These are phyloP conservation scores for Geotrichum candidum DNA, from an alignment of 1,139 yeast genomes.

Conservation along the genomic window DNA sequence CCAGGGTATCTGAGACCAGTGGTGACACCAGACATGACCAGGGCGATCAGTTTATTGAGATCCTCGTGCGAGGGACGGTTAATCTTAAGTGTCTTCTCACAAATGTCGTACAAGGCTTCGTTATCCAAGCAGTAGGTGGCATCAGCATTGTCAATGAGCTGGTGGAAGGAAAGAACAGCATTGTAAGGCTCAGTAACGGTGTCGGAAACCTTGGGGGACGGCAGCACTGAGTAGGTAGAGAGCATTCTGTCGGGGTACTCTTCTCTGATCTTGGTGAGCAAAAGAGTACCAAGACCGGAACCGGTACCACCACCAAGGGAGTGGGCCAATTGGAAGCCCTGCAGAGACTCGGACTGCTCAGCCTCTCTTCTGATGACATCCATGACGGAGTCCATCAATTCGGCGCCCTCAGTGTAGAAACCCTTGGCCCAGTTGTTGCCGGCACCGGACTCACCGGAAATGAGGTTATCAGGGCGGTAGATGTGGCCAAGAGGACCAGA, in stretches of 20 bases:
- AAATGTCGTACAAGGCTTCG: slow-evolving; percentile 43
- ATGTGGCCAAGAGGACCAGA: slow-evolving; percentile 40
- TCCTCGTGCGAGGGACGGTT: slow-evolving; percentile 39
- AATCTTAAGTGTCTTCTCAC: slow-evolving; percentile 39
- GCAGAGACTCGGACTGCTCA: slow-evolving; percentile 41
- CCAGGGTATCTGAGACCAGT: slow-evolving; percentile 45
- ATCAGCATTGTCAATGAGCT: slow-evolving; percentile 41
- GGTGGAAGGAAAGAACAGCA: slow-evolving; percentile 40
- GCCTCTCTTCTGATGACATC: slow-evolving; percentile 44
- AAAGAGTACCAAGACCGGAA: slow-evolving; percentile 42
- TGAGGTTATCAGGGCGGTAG: slow-evolving; percentile 43
- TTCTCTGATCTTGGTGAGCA: slow-evolving; percentile 39
- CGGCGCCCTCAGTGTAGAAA: slow-evolving; percentile 45
- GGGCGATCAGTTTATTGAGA: slow-evolving; percentile 40
- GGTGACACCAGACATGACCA: slow-evolving; percentile 45
- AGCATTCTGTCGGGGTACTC: slow-evolving; percentile 45
- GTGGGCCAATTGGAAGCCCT: slow-evolving; percentile 45
- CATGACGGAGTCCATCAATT: slow-evolving; percentile 42
- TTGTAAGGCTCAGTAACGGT: slow-evolving; percentile 44
- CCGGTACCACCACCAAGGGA: slow-evolving; percentile 47
- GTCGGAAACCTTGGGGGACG: slow-evolving; percentile 42
- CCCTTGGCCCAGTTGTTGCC: slow-evolving; percentile 50
- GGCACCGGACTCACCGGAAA: slow-evolving; percentile 42
- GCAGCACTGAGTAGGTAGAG: slow-evolving; percentile 43
- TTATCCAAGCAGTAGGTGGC: slow-evolving; percentile 44